Percentiles rank a stretch among this genome's conserved stretches.
Evolutionary conservation across 805 yeast species (phyloP).

Genomic region (Debaryomyces maramus): DNA sequence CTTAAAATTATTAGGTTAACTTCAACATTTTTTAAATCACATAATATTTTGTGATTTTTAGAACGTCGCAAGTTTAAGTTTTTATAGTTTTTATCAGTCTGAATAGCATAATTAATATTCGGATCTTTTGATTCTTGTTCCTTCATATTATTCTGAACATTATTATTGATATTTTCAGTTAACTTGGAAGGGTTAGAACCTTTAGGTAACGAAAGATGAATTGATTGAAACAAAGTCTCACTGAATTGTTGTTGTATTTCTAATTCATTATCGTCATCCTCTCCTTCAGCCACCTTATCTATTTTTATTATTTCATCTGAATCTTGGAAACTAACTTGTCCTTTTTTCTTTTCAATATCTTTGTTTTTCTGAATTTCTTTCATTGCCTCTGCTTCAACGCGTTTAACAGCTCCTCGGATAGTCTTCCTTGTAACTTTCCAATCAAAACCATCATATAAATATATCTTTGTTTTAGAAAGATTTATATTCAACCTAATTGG

Average conservation of each 20-base stretch:
- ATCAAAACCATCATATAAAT: conserved; percentile 86
- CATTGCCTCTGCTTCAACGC: conserved; percentile 54
- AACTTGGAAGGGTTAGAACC: conserved; percentile 47
- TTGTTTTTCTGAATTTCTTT: conserved; percentile 9
- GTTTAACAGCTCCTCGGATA: conserved; percentile 62
- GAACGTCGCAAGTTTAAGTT: conserved; percentile 68
- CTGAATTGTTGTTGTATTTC: conserved; percentile 39
- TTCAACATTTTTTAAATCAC: conserved; percentile 57
- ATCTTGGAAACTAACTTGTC: neutral
- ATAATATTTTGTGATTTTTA: conserved; percentile 52
- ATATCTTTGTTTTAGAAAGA: conserved; percentile 42
- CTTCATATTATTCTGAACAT: conserved; percentile 24
- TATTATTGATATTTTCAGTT: conserved; percentile 53
- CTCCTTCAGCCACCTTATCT: conserved; percentile 10
- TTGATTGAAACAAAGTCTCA: conserved; percentile 75
- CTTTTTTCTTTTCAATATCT: conserved; percentile 5
- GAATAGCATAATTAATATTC: conserved; percentile 22
- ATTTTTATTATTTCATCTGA: neutral
- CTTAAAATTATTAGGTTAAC: conserved; percentile 46
- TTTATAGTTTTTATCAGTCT: conserved; percentile 33
- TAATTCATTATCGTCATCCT: conserved; percentile 9
- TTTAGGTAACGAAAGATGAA: conserved; percentile 62
- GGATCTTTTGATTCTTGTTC: conserved; percentile 9
- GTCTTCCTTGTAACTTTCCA: conserved; percentile 77
- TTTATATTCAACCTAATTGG: conserved; percentile 33